phyloP scores from a whole-genome alignment of 108 stramenopile species.

The Cyclotella kingstonii region DNA sequence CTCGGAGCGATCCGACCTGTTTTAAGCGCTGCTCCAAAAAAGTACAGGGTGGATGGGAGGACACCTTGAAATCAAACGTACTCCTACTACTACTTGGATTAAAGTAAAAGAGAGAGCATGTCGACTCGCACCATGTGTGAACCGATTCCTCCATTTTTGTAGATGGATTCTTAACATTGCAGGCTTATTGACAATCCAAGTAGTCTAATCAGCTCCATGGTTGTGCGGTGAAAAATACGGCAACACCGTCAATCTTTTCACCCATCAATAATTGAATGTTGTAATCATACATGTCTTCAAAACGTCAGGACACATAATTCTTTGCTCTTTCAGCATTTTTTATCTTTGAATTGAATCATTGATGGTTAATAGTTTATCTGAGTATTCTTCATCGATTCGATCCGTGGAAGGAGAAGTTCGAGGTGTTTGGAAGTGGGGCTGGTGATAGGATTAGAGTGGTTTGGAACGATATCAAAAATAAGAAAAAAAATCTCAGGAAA shows the following conservation, averaged over 20 bases:
- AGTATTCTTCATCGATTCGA: conserved; percentile 1
- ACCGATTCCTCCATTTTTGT: too few relatives aligned
- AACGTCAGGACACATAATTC: conserved; percentile 55
- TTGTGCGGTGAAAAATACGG: conserved; percentile 22
- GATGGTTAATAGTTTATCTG: conserved; percentile 31
- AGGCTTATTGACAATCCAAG: conserved; percentile 14
- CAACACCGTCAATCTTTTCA: conserved; percentile 12
- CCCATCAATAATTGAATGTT: conserved; percentile 34
- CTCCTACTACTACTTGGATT: too few relatives aligned
- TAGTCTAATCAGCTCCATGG: conserved; percentile 26
- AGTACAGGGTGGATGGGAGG: too few relatives aligned
- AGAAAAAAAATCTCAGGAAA: neutral
- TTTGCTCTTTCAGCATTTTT: conserved; percentile 44
- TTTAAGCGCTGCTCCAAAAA: too few relatives aligned
- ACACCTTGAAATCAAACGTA: too few relatives aligned
- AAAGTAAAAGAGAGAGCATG: too few relatives aligned
- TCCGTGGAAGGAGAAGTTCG: too few relatives aligned
- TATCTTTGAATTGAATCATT: conserved; percentile 33
- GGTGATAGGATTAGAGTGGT: conserved; percentile 12
- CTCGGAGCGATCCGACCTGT: too few relatives aligned
- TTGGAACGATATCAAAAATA: neutral
- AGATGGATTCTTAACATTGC: too few relatives aligned
- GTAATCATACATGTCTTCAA: conserved; percentile 62
- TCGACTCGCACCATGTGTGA: too few relatives aligned
- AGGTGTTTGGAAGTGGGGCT: conserved; percentile 5